phyloP scores from a whole-genome alignment of 2,329 filamentous ascomycete genomes.

The Ophiostoma tasmaniense region DNA sequence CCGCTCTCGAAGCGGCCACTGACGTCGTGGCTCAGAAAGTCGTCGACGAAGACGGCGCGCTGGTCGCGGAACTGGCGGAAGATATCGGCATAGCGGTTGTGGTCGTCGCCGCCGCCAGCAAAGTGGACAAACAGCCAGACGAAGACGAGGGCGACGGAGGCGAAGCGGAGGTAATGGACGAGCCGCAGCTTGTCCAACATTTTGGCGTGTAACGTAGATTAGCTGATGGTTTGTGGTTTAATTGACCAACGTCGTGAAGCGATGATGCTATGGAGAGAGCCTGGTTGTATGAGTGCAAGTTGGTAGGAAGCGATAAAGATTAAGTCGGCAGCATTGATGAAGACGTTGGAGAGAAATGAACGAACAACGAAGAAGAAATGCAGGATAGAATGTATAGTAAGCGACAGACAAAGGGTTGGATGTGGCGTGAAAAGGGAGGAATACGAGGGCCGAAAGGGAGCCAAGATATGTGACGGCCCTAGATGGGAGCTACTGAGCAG shows the following conservation, averaged over 20 bases:
- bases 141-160: conserved; percentile 22
- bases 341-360: not conserved
- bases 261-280: not conserved
- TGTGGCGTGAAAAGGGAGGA: not conserved
- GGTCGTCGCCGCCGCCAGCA: conserved; percentile 11
- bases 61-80: conserved; percentile 28
- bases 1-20: conserved; percentile 28
- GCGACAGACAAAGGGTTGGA: not conserved
- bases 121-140: conserved; percentile 25
- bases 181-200: conserved; percentile 25
- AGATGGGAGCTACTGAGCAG: not conserved
- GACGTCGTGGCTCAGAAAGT: conserved; percentile 29
- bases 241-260: not conserved
- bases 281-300: not conserved
- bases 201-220: conserved; percentile 4
- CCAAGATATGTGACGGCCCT: not conserved
- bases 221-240: not conserved
- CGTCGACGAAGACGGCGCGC: conserved; percentile 28
- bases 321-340: not conserved
- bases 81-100: conserved; percentile 18
- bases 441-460: not conserved
- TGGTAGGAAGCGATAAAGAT: not conserved
- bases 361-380: not conserved
- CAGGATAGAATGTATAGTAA: not conserved
- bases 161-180: conserved; percentile 24